A percentile compares a stretch with the other conserved stretches of the same genome.
Evolutionary conservation across 2,329 filamentous ascomycete genomes (phyloP).

Genomic region (Fusarium stilboides): DNA sequence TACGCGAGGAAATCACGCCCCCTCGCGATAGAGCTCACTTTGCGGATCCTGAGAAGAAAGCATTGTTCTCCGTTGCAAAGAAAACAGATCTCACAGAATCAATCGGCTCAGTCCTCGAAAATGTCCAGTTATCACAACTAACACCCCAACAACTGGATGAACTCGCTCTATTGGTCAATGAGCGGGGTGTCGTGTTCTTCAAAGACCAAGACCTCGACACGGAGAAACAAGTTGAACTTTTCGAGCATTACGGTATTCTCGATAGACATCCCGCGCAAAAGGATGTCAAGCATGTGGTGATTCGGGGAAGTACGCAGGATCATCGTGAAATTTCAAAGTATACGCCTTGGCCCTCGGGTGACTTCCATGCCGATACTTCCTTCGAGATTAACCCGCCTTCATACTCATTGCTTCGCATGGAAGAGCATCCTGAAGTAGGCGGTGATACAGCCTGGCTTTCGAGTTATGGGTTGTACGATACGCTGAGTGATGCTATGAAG

Average conservation of each 20-base stretch:
- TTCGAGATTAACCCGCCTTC: conserved; percentile 67
- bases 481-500: conserved; percentile 60
- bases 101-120: conserved; percentile 58
- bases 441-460: conserved; percentile 66
- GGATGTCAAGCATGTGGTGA: conserved; percentile 56
- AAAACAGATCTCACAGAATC: conserved; percentile 60
- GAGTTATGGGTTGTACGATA: conserved; percentile 62
- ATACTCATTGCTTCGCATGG: conserved; percentile 66
- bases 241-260: conserved; percentile 65
- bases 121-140: conserved; percentile 62
- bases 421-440: conserved; percentile 63
- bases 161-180: conserved; percentile 62
- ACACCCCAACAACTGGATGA: conserved; percentile 64
- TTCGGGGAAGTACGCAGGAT: conserved; percentile 62
- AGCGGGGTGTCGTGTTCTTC: conserved; percentile 66
- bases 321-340: conserved; percentile 62
- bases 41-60: conserved; percentile 62
- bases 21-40: conserved; percentile 55
- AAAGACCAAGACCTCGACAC: conserved; percentile 62
- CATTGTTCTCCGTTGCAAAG: conserved; percentile 58
- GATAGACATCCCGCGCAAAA: conserved; percentile 64
- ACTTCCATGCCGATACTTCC: conserved; percentile 66
- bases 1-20: conserved; percentile 24
- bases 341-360: conserved; percentile 53
- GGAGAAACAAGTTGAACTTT: conserved; percentile 60